Evolutionary conservation across 805 yeast species (phyloP), one percentile per base, ranked within the genome.

Genomic region (Danielia reshetovae): DNA sequence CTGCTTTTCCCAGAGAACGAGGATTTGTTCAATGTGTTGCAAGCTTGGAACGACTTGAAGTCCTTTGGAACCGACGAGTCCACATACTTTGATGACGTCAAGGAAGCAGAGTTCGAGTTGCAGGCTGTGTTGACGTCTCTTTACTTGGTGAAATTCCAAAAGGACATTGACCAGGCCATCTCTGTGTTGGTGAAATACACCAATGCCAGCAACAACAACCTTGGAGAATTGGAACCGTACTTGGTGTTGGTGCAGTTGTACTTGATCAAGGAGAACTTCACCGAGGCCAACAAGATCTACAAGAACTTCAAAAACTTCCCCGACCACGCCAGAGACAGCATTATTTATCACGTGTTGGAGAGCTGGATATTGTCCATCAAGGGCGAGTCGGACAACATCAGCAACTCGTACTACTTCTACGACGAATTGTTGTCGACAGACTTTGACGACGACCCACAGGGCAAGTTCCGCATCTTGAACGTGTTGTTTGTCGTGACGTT

Each of bases 291-390:
- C 46, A 53, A 56, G 34, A 44, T 64, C 22, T 65, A 61, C 42
- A 42, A 44, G 34, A 49, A 40, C 28, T 62, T 66, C 39, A 49
- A 55, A 26, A 48, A 44, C 28, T 58, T 64, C 43, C 70, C 71
- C 1, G 57, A 51, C 30, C 41, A 53, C 14, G 49, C 65, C 21
- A 52, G 61, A 40, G 96, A 88, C 60, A 82, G 79, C 45, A 74
- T 89, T 23, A 75, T 85, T 30, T 77, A 76, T 57, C 89, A 86
- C 48, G 71, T 87, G 21, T 76, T 87, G 19, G 95, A 86, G 56
- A 78, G 94, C 11, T 85, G 89, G 78, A 37, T 65, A 17, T 49
- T 55, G 29, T 49, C 69, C 5, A 46, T 63, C 27, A 62, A 57
- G 47, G 72, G 71, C 19, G 66, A 59, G 36, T 45, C 66, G 14